Conservation (phyloP, 2,329 filamentous ascomycete species). For the Zymoseptoria pseudotritici region DNA sequence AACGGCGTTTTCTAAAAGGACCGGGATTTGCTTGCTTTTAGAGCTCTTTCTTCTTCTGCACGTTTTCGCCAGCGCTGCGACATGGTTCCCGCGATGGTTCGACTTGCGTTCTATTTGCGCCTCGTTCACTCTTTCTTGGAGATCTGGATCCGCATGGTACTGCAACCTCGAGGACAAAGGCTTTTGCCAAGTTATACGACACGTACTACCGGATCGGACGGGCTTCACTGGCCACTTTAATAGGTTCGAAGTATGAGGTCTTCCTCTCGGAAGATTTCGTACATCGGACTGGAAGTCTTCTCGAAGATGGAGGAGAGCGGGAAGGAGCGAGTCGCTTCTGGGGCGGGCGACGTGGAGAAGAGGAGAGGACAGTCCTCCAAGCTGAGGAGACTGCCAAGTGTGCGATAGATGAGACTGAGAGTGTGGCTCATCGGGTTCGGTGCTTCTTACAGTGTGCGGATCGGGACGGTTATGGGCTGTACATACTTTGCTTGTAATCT, state of each 20-base stretch:
- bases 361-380: not conserved
- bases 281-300: not conserved
- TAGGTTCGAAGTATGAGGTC: not conserved
- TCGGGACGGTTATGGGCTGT: not conserved
- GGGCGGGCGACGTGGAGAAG: not conserved
- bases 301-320: not conserved
- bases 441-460: not conserved
- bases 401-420: not conserved
- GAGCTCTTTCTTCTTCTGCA: not conserved
- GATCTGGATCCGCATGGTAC: not conserved
- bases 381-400: not conserved
- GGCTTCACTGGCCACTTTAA: not conserved
- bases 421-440: not conserved
- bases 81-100: not conserved
- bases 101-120: not conserved
- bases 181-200: not conserved
- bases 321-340: not conserved
- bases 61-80: not conserved
- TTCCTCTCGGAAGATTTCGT: not conserved
- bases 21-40: not conserved
- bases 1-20: not conserved
- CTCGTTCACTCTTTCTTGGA: not conserved
- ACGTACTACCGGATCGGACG: not conserved
- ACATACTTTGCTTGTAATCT: not conserved
- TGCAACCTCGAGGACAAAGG: not conserved